Conservation (phyloP, 164 flowering plant species). For the Umbellularia californica region DNA sequence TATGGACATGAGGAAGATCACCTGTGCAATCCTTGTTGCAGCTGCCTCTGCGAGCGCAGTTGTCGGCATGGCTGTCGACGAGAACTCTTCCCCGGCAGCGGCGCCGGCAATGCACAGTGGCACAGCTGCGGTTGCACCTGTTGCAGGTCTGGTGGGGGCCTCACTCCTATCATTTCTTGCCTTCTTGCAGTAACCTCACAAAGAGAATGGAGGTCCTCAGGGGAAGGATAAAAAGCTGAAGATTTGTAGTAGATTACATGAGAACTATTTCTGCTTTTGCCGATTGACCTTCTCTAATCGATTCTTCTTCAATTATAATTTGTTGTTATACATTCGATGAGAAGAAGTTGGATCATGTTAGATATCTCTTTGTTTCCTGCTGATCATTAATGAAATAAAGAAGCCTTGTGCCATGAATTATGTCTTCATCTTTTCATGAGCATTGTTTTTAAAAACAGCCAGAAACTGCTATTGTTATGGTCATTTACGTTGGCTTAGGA, state of each 20-base stretch:
- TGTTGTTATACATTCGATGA: not conserved
- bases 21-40: constrained; percentile 12
- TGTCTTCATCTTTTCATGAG: constrained; percentile 26
- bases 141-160: constrained; percentile 31
- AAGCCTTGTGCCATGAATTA: not conserved
- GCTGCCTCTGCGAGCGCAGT: constrained; percentile 14
- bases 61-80: not conserved
- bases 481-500: too few relatives aligned
- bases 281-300: too few relatives aligned
- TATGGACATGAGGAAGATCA: constrained; percentile 21
- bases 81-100: not conserved
- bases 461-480: too few relatives aligned
- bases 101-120: constrained; percentile 11
- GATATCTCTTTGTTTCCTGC: not conserved
- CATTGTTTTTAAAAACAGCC: too few relatives aligned
- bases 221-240: not conserved
- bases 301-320: not conserved
- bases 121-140: constrained; percentile 18
- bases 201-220: not conserved
- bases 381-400: not conserved
- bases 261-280: not conserved
- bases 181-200: constrained; percentile 18
- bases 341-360: not conserved
- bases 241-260: too few relatives aligned
- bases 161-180: constrained; percentile 36